Evolutionary conservation across 257 asterid genomes (phyloP).

Genomic region (Nemophila menziesii): DNA sequence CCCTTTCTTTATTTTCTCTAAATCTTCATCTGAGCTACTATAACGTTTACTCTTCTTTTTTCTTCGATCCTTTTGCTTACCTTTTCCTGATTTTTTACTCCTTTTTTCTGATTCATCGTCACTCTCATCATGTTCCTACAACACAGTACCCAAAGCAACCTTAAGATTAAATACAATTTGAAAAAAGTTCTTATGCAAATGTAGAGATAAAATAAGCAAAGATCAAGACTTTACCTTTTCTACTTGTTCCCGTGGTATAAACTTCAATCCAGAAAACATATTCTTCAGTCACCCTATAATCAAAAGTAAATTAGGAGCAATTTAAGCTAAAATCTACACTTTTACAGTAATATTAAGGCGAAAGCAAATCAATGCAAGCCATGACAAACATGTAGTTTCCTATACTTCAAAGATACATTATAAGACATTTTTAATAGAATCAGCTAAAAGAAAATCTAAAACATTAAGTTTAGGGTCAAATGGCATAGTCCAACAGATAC

Average conservation of each 20-base stretch:
- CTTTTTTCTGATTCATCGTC: conserved; percentile 22
- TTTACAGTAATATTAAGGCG: too few relatives aligned
- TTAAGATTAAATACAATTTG: neutral
- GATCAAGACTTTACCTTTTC: conserved; percentile 17
- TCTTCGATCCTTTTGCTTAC: conserved; percentile 32
- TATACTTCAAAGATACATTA: too few relatives aligned
- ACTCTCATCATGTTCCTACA: conserved; percentile 35
- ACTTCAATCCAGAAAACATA: conserved; percentile 38
- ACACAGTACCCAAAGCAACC: conserved; percentile 4
- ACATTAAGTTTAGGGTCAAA: too few relatives aligned
- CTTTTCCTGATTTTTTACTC: conserved; percentile 33
- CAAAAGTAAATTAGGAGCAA: neutral
- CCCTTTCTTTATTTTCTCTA: conserved; percentile 42
- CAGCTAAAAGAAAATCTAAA: too few relatives aligned
- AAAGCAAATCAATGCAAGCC: too few relatives aligned
- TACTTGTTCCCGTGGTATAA: conserved; percentile 28
- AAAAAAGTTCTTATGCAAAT: neutral
- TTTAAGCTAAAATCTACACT: neutral
- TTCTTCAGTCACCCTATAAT: neutral
- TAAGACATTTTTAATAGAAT: too few relatives aligned
- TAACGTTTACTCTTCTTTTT: conserved; percentile 30
- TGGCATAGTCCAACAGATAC: too few relatives aligned
- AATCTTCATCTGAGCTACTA: conserved; percentile 58
- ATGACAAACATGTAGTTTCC: too few relatives aligned
- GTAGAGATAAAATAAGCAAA: neutral